Evolutionary conservation across 2,329 filamentous ascomycete genomes (phyloP).

Genomic region (Periconia macrospinosa): DNA sequence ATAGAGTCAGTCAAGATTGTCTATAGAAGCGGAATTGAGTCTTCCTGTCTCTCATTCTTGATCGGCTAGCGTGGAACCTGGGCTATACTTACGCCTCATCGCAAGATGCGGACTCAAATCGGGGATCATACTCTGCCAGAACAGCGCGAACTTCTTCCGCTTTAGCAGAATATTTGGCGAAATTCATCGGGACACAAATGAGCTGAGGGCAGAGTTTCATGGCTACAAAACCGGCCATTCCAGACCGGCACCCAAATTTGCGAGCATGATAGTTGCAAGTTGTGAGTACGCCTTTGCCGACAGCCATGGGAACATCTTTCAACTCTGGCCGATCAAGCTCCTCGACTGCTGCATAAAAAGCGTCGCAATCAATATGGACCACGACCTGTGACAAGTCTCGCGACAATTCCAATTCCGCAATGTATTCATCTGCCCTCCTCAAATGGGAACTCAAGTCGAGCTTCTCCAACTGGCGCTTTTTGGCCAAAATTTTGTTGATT

Average conservation of each 20-base stretch:
- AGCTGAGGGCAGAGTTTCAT: constrained; percentile 90
- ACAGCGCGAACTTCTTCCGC: constrained; percentile 84
- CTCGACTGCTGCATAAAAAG: constrained; percentile 95
- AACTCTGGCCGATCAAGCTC: constrained; percentile 75
- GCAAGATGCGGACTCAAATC: constrained; percentile 91
- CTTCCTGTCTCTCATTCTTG: too few species aligned
- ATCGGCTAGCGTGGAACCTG: constrained; percentile 41
- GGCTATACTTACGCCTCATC: constrained; percentile 72
- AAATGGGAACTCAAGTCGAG: constrained; percentile 73
- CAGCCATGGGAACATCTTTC: constrained; percentile 84
- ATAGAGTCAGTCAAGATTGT: too few species aligned
- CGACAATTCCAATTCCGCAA: constrained; percentile 74
- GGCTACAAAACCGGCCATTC: constrained; percentile 95
- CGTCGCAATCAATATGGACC: constrained; percentile 94
- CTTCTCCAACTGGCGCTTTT: constrained; percentile 74
- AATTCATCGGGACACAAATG: constrained; percentile 80
- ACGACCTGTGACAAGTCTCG: constrained; percentile 83
- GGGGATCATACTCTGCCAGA: constrained; percentile 81
- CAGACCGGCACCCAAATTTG: constrained; percentile 86
- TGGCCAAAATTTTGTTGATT: constrained; percentile 76
- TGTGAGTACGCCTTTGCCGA: constrained; percentile 72
- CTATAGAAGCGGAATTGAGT: too few species aligned
- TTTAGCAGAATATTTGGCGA: constrained; percentile 88
- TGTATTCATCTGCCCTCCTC: constrained; percentile 76
- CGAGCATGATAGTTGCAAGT: constrained; percentile 88